Evolutionary conservation across 2,329 filamentous ascomycete species (phyloP).

Genomic region (Hypoxylon sp.): DNA sequence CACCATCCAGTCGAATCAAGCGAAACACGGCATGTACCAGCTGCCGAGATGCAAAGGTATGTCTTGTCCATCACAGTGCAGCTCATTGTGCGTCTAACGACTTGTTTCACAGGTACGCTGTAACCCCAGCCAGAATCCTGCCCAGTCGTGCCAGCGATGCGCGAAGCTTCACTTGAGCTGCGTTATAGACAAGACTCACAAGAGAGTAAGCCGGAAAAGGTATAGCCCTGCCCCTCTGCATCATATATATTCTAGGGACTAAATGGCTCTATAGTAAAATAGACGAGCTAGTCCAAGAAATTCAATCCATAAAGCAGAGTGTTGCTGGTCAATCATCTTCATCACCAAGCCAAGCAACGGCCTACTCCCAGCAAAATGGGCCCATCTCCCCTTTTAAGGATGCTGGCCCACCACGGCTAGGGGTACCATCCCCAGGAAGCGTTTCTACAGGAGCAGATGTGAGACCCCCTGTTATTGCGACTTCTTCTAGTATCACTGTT

Average conservation of each 20-base stretch:
- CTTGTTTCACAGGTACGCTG: conserved; percentile 51
- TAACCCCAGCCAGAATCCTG: conserved; percentile 48
- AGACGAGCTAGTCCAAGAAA: conserved; percentile 67
- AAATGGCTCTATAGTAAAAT: conserved; percentile 60
- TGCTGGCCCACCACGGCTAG: conserved; percentile 34
- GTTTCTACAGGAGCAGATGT: conserved; percentile 33
- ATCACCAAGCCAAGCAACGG: conserved; percentile 47
- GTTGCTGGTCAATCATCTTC: conserved; percentile 54
- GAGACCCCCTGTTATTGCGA: conserved; percentile 19
- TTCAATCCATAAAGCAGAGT: conserved; percentile 67
- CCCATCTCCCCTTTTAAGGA: conserved; percentile 39
- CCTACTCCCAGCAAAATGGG: conserved; percentile 34
- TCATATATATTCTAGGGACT: conserved; percentile 1
- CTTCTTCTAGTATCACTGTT: conserved; percentile 27
- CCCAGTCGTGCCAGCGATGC: conserved; percentile 52
- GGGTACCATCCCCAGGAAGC: conserved; percentile 43
- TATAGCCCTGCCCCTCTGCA: conserved; percentile 18
- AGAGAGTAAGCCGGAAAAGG: conserved; percentile 53
- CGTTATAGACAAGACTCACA: conserved; percentile 53
- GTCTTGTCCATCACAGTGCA: conserved; percentile 1
- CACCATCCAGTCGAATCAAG: conserved; percentile 48
- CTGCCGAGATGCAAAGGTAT: conserved; percentile 54
- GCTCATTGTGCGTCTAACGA: background rate
- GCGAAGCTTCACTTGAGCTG: conserved; percentile 49
- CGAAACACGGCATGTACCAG: conserved; percentile 53